These are phyloP conservation scores for Aechmea fasciata DNA, from an alignment of 176 grass and related monocot species.

Conservation along the genomic window DNA sequence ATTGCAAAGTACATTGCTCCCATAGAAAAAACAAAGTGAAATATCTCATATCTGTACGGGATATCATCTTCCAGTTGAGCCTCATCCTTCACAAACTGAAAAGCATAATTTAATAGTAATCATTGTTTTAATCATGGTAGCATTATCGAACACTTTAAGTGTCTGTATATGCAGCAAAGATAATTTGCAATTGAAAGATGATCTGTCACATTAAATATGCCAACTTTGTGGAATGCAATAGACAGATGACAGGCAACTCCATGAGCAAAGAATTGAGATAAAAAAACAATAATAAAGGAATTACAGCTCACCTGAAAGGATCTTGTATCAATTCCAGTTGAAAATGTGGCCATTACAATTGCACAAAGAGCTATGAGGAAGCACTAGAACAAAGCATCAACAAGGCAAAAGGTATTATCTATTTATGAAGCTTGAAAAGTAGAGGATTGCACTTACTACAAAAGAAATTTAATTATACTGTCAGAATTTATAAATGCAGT, in stretches of 20 bases:
- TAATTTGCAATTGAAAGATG: neutral
- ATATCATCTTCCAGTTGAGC: slow-evolving; percentile 44
- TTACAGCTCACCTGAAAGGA: slow-evolving; percentile 52
- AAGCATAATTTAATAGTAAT: neutral
- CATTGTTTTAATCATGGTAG: neutral
- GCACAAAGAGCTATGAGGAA: slow-evolving; percentile 78
- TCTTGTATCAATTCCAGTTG: slow-evolving; percentile 71
- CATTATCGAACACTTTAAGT: neutral
- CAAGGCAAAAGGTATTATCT: neutral
- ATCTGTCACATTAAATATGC: neutral
- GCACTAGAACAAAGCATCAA: slow-evolving; percentile 30
- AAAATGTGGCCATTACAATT: slow-evolving; percentile 90
- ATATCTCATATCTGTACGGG: slow-evolving; percentile 67
- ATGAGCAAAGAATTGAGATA: neutral
- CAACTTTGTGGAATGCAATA: slow-evolving; percentile 6
- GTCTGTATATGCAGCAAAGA: neutral
- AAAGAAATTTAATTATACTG: neutral
- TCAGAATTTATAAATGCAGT: neutral
- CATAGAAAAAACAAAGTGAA: slow-evolving; percentile 81
- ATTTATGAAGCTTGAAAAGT: neutral
- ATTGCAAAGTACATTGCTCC: slow-evolving; percentile 94
- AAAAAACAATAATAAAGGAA: neutral
- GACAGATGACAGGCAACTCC: neutral
- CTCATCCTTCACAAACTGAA: slow-evolving; percentile 57
- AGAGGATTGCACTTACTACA: neutral